phyloP scores from a whole-genome alignment of 148 eudicot species.

The Rhododendron mucronatum region DNA sequence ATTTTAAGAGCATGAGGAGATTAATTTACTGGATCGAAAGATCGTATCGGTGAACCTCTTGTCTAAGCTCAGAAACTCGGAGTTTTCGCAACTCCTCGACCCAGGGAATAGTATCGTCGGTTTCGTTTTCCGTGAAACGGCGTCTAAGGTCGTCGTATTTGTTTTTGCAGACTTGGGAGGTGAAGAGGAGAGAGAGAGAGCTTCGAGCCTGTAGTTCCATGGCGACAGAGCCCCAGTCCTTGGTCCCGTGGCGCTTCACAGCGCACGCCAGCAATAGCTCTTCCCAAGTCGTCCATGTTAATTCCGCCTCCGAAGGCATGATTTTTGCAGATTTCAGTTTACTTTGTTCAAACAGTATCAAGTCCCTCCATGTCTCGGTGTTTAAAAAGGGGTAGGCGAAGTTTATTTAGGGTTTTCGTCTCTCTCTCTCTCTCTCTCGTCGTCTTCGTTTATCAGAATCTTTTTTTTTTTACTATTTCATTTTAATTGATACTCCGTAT shows the following conservation, averaged over 20 bases:
- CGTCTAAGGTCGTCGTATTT: conserved; percentile 26
- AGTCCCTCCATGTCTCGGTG: conserved; percentile 9
- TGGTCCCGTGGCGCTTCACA: conserved; percentile 37
- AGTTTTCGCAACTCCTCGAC: conserved; percentile 32
- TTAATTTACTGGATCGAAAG: conserved; percentile 35
- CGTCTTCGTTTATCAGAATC: neutral
- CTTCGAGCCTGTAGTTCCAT: conserved; percentile 29
- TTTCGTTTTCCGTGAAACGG: conserved; percentile 14
- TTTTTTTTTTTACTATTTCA: neutral
- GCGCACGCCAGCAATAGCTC: conserved; percentile 40
- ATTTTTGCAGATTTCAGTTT: neutral
- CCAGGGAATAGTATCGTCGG: conserved; percentile 12
- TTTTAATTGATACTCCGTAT: neutral
- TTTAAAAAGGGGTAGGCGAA: neutral
- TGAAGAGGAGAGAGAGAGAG: conserved; percentile 2
- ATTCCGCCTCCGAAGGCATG: neutral
- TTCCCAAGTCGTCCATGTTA: conserved; percentile 38
- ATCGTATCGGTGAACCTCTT: conserved; percentile 36
- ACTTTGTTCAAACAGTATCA: neutral
- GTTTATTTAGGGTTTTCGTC: neutral
- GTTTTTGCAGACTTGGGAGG: conserved; percentile 22
- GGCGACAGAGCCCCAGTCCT: conserved; percentile 33
- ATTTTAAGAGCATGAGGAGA: neutral
- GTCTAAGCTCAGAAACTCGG: conserved; percentile 33
- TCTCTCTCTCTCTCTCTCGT: neutral